phyloP scores from a whole-genome alignment of 2,329 filamentous ascomycete genomes.

The Colletotrichum ledebouriae region DNA sequence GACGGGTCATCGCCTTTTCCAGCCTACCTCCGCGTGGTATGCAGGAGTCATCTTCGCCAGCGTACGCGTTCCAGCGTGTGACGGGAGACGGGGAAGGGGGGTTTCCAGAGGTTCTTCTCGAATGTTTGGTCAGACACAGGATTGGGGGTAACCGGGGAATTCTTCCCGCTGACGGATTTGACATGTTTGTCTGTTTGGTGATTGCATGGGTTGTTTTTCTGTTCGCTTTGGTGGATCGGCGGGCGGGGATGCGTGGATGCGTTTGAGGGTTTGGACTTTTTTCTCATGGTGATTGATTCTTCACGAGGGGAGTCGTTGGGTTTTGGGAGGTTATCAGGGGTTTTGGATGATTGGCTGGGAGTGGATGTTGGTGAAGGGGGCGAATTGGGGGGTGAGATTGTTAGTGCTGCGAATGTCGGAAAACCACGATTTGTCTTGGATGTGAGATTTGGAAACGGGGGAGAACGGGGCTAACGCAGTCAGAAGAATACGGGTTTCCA shows the following conservation, averaged over 20 bases:
- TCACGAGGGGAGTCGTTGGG: not conserved
- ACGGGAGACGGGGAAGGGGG: not conserved
- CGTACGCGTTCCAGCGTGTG: not conserved
- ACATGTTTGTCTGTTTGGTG: conserved; percentile 23
- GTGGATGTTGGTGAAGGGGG: not conserved
- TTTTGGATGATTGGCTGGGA: conserved; percentile 12
- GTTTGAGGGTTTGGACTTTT: not conserved
- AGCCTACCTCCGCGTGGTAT: not conserved
- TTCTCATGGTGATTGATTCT: not conserved
- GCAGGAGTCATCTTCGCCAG: conserved; percentile 20
- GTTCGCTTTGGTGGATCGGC: too few relatives aligned
- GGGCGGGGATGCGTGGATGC: not conserved
- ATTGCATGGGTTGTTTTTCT: conserved; percentile 12
- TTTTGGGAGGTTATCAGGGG: conserved; percentile 5
- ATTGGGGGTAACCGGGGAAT: too few relatives aligned
- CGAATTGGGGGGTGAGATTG: not conserved
- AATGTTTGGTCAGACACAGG: not conserved
- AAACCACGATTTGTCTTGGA: not conserved
- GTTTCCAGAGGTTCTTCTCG: not conserved
- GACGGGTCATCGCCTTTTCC: not conserved
- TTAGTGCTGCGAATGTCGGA: conserved; percentile 1
- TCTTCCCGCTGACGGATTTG: not conserved
- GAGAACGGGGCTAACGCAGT: conserved; percentile 2
- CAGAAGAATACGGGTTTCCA: not conserved
- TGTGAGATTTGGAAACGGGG: not conserved